A percentile compares a stretch with the other conserved stretches of the same genome.
phyloP scores from a whole-genome alignment of 768 basidiomycete species.

The Suillus brevipes region DNA sequence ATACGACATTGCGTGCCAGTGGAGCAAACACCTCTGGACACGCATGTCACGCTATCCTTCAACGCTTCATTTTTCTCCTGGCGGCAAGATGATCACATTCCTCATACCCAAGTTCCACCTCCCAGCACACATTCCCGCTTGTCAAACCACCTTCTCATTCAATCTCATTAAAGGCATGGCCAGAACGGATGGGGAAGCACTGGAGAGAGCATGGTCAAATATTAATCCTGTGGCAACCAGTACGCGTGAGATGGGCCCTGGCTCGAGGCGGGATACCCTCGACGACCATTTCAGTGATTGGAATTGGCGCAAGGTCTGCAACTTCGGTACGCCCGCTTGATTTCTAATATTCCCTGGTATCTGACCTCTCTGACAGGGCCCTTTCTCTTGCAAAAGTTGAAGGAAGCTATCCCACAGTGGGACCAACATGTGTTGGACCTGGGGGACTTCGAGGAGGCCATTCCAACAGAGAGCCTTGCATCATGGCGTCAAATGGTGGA shows the following conservation, averaged over 20 bases:
- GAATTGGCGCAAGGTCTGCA: neutral
- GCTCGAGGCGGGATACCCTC: conserved; percentile 22
- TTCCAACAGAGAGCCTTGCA: neutral
- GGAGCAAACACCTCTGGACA: conserved; percentile 10
- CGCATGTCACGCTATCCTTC: conserved; percentile 6
- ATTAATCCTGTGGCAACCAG: conserved; percentile 15
- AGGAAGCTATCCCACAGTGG: neutral
- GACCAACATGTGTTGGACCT: neutral
- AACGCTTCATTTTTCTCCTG: neutral
- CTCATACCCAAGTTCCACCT: conserved; percentile 20
- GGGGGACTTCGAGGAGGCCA: neutral
- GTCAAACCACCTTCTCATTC: neutral
- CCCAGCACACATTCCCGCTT: neutral
- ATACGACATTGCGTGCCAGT: conserved; percentile 24
- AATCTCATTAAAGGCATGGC: neutral
- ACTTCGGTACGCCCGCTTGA: neutral
- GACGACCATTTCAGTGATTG: conserved; percentile 24
- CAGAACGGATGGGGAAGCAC: conserved; percentile 7
- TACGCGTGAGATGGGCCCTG: conserved; percentile 23
- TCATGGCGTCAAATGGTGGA: conserved; percentile 7
- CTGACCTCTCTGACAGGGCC: neutral
- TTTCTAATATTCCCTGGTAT: neutral
- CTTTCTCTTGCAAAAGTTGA: conserved; percentile 2
- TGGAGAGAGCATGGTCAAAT: conserved; percentile 18
- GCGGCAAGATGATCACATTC: neutral